Evolutionary conservation across 305 asterid genomes (phyloP).

Genomic region (Fraxinus baroniana): DNA sequence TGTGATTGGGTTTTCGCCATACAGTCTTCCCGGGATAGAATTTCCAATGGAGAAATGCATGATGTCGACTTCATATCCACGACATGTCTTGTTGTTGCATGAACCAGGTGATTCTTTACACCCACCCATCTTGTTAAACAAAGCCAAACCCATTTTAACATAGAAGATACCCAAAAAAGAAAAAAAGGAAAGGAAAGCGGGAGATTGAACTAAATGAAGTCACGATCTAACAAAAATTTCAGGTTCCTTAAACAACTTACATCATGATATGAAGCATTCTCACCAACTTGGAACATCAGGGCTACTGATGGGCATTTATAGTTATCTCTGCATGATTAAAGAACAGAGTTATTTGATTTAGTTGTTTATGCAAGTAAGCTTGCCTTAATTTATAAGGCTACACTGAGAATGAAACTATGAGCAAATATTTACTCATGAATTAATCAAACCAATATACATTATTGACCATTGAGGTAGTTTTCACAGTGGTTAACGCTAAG

Average conservation of each 20-base stretch:
- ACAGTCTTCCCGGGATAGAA: conserved; percentile 82
- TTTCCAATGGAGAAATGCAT: conserved; percentile 81
- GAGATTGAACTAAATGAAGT: not conserved
- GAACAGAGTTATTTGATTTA: not conserved
- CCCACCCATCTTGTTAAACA: conserved; percentile 69
- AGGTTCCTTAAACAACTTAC: conserved; percentile 37
- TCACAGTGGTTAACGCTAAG: not conserved
- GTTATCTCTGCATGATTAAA: conserved; percentile 48
- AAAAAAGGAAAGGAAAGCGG: conserved; percentile 1
- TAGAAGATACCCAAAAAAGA: not conserved
- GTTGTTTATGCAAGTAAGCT: not conserved
- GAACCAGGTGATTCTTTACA: conserved; percentile 63
- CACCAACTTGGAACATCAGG: conserved; percentile 80
- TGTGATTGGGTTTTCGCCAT: conserved; percentile 51
- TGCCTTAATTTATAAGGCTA: not conserved
- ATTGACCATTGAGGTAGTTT: not conserved
- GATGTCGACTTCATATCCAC: conserved; percentile 76
- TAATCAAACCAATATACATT: not conserved
- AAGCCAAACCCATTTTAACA: conserved; percentile 24
- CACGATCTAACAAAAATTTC: not conserved
- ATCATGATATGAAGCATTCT: conserved; percentile 63
- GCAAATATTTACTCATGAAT: not conserved
- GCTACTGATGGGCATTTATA: conserved; percentile 70
- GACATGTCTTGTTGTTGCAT: conserved; percentile 63
- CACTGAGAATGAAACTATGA: not conserved